Percentiles rank a stretch among this genome's conserved stretches.
Evolutionary conservation across 805 yeast genomes (phyloP).

Genomic region (Clavispora asparagi): DNA sequence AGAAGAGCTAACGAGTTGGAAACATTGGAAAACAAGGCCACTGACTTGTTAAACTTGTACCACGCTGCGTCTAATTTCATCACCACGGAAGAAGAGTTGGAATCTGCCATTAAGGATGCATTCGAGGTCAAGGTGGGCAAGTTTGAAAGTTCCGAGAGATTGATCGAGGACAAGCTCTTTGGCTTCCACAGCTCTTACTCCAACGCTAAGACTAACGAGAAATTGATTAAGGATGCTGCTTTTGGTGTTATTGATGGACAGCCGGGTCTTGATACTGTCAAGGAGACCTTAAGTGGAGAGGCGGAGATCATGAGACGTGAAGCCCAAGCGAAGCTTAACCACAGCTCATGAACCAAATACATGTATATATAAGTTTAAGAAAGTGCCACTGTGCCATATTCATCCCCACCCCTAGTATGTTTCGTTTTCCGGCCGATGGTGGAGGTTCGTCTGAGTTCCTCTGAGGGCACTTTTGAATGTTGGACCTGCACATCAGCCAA

Average conservation of each 20-base stretch:
- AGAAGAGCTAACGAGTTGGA: constrained; percentile 51
- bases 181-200: constrained; percentile 26
- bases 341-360: constrained; percentile 6
- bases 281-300: constrained; percentile 36
- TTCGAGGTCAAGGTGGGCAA: constrained; percentile 38
- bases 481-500: not conserved
- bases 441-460: too few relatives aligned
- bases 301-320: constrained; percentile 31
- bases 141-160: constrained; percentile 29
- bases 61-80: constrained; percentile 66
- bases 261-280: constrained; percentile 36
- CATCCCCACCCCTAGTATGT: not conserved
- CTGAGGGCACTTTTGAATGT: not conserved
- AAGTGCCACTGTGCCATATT: not conserved
- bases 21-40: constrained; percentile 49
- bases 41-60: constrained; percentile 61
- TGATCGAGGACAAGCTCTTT: constrained; percentile 31
- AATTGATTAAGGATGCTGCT: constrained; percentile 29
- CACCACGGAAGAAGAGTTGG: constrained; percentile 64
- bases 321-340: constrained; percentile 30
- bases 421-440: too few relatives aligned
- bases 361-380: constrained; percentile 8
- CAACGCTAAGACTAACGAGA: constrained; percentile 26
- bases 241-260: constrained; percentile 37
- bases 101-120: constrained; percentile 52